These are phyloP conservation scores for Pythium vanterpoolii DNA, from an alignment of 352 stramenopile genomes.

Conservation along the genomic window DNA sequence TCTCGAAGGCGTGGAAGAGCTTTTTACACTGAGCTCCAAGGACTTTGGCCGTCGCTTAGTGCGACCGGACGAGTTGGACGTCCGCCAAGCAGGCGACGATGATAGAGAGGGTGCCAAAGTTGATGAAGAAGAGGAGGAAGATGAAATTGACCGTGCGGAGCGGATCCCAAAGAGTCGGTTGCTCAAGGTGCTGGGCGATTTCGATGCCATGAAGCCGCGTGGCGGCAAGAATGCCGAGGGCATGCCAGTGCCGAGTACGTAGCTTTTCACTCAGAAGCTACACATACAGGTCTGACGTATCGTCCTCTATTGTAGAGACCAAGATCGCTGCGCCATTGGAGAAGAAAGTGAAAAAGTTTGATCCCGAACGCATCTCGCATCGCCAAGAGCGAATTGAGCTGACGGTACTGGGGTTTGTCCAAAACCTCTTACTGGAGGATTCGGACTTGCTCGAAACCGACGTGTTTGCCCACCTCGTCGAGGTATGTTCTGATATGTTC, in stretches of 20 bases:
- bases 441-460: slow-evolving; percentile 52
- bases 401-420: slow-evolving; percentile 61
- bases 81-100: not conserved
- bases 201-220: slow-evolving; percentile 37
- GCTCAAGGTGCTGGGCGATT: slow-evolving; percentile 61
- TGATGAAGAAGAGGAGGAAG: slow-evolving; percentile 18
- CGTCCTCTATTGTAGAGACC: slow-evolving; percentile 34
- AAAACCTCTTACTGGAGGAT: slow-evolving; percentile 66
- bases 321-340: slow-evolving; percentile 67
- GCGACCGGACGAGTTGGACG: slow-evolving; percentile 6
- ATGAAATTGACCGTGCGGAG: slow-evolving; percentile 62
- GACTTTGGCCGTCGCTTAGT: slow-evolving; percentile 52
- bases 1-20: slow-evolving; percentile 63
- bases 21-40: slow-evolving; percentile 52
- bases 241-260: slow-evolving; percentile 50
- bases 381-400: slow-evolving; percentile 71
- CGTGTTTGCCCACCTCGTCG: slow-evolving; percentile 65
- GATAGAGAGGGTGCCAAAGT: slow-evolving; percentile 14
- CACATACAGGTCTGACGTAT: not conserved
- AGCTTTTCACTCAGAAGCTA: not conserved
- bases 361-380: slow-evolving; percentile 62
- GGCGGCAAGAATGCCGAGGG: slow-evolving; percentile 46
- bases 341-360: slow-evolving; percentile 64
- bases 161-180: slow-evolving; percentile 71
- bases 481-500: slow-evolving; percentile 43